Base-by-base conservation (phyloP, 2,329 filamentous ascomycete genomes). In the Fusarium sp. region DNA sequence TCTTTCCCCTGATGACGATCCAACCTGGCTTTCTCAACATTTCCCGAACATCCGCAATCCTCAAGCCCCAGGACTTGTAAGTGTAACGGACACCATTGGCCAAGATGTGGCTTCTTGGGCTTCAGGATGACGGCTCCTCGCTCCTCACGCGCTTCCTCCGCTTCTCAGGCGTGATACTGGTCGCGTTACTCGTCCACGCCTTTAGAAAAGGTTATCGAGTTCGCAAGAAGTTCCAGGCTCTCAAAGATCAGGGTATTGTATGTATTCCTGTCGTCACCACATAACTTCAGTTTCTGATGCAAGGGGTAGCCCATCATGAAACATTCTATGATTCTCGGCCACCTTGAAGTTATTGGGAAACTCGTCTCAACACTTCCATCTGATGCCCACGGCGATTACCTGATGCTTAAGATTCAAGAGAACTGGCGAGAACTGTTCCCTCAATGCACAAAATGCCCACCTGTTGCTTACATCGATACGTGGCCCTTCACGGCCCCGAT, bases 391-490 rank as follows among this genome's bases (percentile, higher is more conserved):
- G 59, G 62, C 18, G 62, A 67, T 38, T 75, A 75, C 15, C 3
- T 75, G 18, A 70, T 73, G 38, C 52, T 67, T 9, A 64, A 44
- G 46, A 67, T 75, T 8, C 58, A 53, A 25, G 69, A 75, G 18
- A 73, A 75, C 35, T 75, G 65, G 72, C 64, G 50, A 18, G 43
- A 75, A 18, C 60, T 75, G 5, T 75, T 75, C 43, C 69, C 72
- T 3, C 60, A 75, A 42, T 73, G 69, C 32, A 59, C 62, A 9
- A 71, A 64, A 61, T 78, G 77, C 12, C 78, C 79, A 16, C 72
- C 76, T 9, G 61, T 79, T 5, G 61, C 73, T 35, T 81, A 79
- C 50, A 35, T 80, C 30, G 80, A 81, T 56, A 67, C 72, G 16
- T 81, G 80, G 80, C 80, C 80, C 1, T 64, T 81, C 23, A 64